phyloP scores from a whole-genome alignment of 2,329 filamentous ascomycete genomes.

The Myriangium duriaei region DNA sequence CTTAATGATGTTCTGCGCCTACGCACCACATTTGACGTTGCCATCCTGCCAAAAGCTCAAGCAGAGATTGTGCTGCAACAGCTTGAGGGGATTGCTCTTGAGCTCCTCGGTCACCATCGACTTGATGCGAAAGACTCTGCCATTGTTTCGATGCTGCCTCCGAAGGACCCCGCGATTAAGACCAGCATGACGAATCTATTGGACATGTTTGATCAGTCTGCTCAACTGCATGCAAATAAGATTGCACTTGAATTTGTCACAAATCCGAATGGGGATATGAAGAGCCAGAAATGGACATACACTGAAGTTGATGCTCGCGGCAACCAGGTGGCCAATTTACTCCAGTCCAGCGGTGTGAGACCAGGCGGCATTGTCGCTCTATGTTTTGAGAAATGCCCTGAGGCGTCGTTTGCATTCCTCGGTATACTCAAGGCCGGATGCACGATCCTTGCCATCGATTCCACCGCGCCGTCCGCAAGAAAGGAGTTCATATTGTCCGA shows the following conservation, averaged over 20 bases:
- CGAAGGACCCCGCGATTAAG: constrained; percentile 44
- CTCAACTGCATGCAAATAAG: constrained; percentile 42
- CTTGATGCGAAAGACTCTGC: constrained; percentile 21
- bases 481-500: constrained; percentile 69
- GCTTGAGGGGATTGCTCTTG: constrained; percentile 53
- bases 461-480: constrained; percentile 56
- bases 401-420: constrained; percentile 70
- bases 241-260: constrained; percentile 58
- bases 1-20: constrained; percentile 40
- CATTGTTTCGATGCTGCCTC: constrained; percentile 54
- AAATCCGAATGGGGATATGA: constrained; percentile 33
- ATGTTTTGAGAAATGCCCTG: constrained; percentile 74
- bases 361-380: constrained; percentile 57
- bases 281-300: constrained; percentile 58
- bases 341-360: constrained; percentile 37
- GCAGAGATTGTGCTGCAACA: constrained; percentile 55
- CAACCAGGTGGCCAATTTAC: constrained; percentile 57
- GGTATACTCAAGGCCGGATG: constrained; percentile 74
- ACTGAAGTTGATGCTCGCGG: constrained; percentile 55
- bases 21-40: constrained; percentile 52
- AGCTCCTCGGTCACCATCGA: constrained; percentile 34
- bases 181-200: constrained; percentile 54
- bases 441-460: constrained; percentile 69
- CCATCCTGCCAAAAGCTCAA: constrained; percentile 56
- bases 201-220: constrained; percentile 60